Base-by-base conservation (phyloP, 192 early-diverging fungal species). In the Coemansia sp. region DNA sequence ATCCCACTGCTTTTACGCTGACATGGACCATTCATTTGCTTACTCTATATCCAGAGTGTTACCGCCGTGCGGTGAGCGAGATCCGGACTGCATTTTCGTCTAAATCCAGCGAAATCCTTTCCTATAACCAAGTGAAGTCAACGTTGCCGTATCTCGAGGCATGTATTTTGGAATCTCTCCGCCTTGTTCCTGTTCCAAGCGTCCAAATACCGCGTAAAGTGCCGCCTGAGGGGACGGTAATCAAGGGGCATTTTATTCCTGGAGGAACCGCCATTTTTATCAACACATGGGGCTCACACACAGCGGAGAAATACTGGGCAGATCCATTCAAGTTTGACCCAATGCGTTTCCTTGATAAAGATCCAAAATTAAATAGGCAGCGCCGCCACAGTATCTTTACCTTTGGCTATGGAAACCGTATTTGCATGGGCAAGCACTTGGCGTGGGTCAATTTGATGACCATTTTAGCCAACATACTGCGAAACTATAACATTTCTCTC, bases 11-110 rank as follows among this genome's bases (percentile, higher is more conserved):
- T 2, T 72, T 62, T 25, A 67, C 76, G 6, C 61, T 80, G 29
- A 69, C 65, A 20, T 80, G 72, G 78, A 71, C 78, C 0, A 7
- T 71, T 2, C 72, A 75, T 12, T 45, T 80, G 30, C 31, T 80
- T 0, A 52, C 75, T 46, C 55, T 80, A 0, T 69, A 80, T n/a
- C 78, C 72, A 0, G 61, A 71, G 0, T 57, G 58, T 31, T 64
- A 64, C 34, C 6, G 30, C 0, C 5, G 28, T 1, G 65, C 49
- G 0, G 48, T 58, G 1, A 4, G 4, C 10, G 72, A 80, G 42
- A 31, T 80, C 0, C 72, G 72, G n/a, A 13, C 8, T 0, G 10
- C 13, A 0, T 75, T 66, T 31, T 58, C 67, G 2, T 28, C 7
- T 4, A 2, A 25, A 12, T 7, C 21, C 7, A 16, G 6, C 5